phyloP scores from a whole-genome alignment of 306 rosid species.

The Ochetophila trinervis region DNA sequence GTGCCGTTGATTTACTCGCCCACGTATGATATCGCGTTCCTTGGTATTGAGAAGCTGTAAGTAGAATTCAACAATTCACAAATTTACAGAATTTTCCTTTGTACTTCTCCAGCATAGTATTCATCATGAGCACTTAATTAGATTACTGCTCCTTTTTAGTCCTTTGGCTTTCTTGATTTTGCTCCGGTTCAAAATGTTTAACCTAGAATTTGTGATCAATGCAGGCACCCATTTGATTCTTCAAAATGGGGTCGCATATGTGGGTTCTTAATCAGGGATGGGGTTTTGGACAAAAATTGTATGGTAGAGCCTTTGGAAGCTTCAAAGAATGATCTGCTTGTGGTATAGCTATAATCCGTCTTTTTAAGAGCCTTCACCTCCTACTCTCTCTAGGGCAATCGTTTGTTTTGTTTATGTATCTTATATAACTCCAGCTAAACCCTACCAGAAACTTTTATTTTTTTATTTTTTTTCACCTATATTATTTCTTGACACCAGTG shows the following conservation, averaged over 20 bases:
- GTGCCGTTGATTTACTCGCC: conserved; percentile 82
- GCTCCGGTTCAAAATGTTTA: neutral
- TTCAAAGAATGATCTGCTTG: conserved; percentile 77
- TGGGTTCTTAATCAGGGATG: conserved; percentile 50
- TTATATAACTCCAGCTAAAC: too few relatives aligned
- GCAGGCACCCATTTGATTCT: conserved; percentile 96
- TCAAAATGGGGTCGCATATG: conserved; percentile 82
- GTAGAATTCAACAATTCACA: conserved; percentile 21
- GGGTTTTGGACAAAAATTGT: conserved; percentile 41
- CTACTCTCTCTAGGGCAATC: too few relatives aligned
- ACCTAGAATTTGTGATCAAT: conserved; percentile 2
- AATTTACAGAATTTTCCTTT: neutral
- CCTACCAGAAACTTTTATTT: too few relatives aligned
- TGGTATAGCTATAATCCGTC: conserved; percentile 39
- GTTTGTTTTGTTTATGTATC: too few relatives aligned
- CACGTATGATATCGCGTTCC: conserved; percentile 68
- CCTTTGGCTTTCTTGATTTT: neutral
- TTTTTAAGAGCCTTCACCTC: neutral
- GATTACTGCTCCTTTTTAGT: neutral
- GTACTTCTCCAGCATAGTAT: neutral
- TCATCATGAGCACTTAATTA: too few relatives aligned
- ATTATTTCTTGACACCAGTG: too few relatives aligned
- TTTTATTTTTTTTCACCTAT: too few relatives aligned
- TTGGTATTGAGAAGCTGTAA: conserved; percentile 87
- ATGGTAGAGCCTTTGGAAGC: conserved; percentile 86